Evolutionary conservation across 805 yeast species (phyloP), one percentile per base, ranked within the genome.

Genomic region (Candida rishiriensis): DNA sequence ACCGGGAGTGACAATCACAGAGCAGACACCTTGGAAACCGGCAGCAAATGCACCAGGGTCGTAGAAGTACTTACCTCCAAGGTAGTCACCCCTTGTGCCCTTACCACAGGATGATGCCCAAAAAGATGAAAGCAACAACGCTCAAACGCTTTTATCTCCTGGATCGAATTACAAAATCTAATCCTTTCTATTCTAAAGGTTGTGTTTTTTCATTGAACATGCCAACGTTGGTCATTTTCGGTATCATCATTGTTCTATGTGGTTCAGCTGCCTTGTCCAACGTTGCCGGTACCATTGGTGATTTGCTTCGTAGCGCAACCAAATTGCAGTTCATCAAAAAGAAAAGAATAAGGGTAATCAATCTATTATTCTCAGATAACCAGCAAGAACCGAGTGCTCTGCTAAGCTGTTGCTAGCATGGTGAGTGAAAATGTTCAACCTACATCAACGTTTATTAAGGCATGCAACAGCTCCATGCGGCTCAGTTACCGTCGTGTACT

Each of bases 11-110:
- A 79, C 79, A 49, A 81, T 74, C 28, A 79, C 80, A 13, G 79
- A 73, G 65, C 85, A 80, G 46, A 81, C 73, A 64, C 83, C 84
- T 57, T 81, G 81, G 64, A 81, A 80, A 29, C 72, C 70, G 36
- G 56, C 47, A n/a, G 73, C 72, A 48, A 75, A 75, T 15, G 77
- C 68, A 56, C 86, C 85, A 21, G 87, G 87, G 37, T 69, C 48
- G 44, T 69, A 72, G 82, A 84, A 82, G 63, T 76, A 73, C 43
- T 49, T 57, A 33, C 77, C 84, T 37, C 88, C 88, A 48, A 81
- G 67, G 61, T 73, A 78, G 18, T 76, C 81, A 44, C 71, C 71
- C 12, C 59, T 55, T 43, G 80, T 79, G 41, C 82, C 84, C 57
- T 87, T 88, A 59, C 88, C 88, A 55, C 77, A 65, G 46, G 16